Conservation (phyloP, 805 yeast genomes). For the Wickerhamomyces bisporus region DNA sequence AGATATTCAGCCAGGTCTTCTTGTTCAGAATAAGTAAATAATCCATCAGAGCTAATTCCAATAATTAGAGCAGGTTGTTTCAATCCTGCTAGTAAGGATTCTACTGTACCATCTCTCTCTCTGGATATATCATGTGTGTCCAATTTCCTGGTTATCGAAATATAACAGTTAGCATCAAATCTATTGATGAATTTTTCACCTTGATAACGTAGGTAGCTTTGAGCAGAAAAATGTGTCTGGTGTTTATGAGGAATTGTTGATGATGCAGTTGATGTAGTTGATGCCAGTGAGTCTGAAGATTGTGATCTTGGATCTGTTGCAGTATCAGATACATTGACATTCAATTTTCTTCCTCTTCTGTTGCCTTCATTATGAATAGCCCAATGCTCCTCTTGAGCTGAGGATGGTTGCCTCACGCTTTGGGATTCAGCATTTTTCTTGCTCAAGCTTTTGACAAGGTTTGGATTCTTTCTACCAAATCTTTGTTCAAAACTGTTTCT, state of each 20-base stretch:
- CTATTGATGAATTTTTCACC: slow-evolving; percentile 85
- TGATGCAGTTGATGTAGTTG: slow-evolving; percentile 20
- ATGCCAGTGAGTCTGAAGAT: slow-evolving; percentile 28
- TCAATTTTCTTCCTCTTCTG: slow-evolving; percentile 24
- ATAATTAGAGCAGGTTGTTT: slow-evolving; percentile 75
- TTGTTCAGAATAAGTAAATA: slow-evolving; percentile 90
- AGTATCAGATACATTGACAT: slow-evolving; percentile 2
- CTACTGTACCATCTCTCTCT: slow-evolving; percentile 47
- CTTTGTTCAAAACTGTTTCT: slow-evolving; percentile 87
- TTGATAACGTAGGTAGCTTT: slow-evolving; percentile 89
- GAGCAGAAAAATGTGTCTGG: slow-evolving; percentile 83
- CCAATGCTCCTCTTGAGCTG: slow-evolving; percentile 69
- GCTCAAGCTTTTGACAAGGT: slow-evolving; percentile 19
- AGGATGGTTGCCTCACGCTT: slow-evolving; percentile 34
- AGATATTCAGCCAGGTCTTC: slow-evolving; percentile 72
- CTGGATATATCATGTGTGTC: slow-evolving; percentile 95
- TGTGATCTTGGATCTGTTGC: slow-evolving; percentile 16
- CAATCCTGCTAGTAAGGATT: slow-evolving; percentile 50
- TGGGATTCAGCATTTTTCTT: background rate
- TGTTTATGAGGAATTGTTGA: slow-evolving; percentile 20
- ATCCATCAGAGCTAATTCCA: slow-evolving; percentile 88
- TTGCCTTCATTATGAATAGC: slow-evolving; percentile 86
- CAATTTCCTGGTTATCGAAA: slow-evolving; percentile 85
- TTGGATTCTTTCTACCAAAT: slow-evolving; percentile 81
- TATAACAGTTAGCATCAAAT: slow-evolving; percentile 96